Conservation (phyloP, 208 protist species). For the Leptomonas pyrrhocoris region DNA sequence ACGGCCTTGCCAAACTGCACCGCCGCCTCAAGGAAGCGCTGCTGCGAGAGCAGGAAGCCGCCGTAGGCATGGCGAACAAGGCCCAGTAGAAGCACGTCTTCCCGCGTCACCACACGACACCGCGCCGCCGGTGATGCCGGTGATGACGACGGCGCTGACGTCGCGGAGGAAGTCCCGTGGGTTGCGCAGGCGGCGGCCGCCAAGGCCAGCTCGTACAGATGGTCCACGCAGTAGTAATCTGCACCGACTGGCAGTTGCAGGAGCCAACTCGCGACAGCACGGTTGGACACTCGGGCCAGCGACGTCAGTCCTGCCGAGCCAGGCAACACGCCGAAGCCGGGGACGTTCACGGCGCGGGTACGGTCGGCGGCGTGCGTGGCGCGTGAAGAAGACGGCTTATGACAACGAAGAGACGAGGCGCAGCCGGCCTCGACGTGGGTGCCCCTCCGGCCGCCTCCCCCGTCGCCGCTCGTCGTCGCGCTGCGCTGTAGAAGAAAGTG, state of each 20-base stretch:
- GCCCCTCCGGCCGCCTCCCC: neutral
- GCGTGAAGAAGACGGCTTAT: neutral
- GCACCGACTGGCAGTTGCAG: slow-evolving; percentile 10
- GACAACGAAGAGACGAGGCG: neutral
- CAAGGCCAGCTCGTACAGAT: slow-evolving; percentile 25
- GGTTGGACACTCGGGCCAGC: neutral
- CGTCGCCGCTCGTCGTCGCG: neutral
- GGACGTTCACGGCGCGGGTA: slow-evolving; percentile 19
- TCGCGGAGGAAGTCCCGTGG: neutral
- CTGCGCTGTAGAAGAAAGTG: slow-evolving; percentile 23
- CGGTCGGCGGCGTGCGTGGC: neutral
- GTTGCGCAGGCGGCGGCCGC: slow-evolving; percentile 1
- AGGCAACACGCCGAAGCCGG: slow-evolving; percentile 24
- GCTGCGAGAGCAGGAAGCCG: slow-evolving; percentile 19
- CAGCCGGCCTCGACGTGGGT: neutral
- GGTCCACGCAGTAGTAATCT: slow-evolving; percentile 13
- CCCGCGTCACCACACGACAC: neutral
- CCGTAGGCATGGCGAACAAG: slow-evolving; percentile 21
- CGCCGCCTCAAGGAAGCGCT: slow-evolving; percentile 20
- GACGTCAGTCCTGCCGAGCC: slow-evolving; percentile 23
- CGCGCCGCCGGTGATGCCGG: neutral
- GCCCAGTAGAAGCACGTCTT: neutral
- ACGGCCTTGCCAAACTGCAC: slow-evolving; percentile 25
- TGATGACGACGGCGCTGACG: neutral
- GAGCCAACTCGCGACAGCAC: slow-evolving; percentile 14